Percentiles rank a stretch among this genome's conserved stretches.
Conservation (phyloP, 768 basidiomycete species). For the Tylopilus intermedius region DNA sequence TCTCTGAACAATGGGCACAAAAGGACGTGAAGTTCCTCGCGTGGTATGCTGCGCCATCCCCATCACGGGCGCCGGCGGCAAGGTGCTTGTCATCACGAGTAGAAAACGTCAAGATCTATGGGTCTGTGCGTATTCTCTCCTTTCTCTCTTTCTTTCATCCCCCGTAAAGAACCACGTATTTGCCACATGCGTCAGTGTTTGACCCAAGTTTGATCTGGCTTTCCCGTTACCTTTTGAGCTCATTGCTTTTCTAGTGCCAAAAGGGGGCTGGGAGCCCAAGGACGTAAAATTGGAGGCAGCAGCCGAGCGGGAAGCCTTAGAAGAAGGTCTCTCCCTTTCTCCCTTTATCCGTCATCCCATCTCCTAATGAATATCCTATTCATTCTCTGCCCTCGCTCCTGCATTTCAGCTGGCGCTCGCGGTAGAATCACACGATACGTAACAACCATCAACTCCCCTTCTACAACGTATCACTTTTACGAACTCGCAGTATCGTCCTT, state of each 20-base stretch:
- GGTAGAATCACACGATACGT: slow-evolving; percentile 84
- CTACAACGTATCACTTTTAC: slow-evolving; percentile 85
- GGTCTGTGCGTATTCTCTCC: slow-evolving; percentile 70
- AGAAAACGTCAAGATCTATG: slow-evolving; percentile 75
- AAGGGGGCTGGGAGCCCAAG: slow-evolving; percentile 84
- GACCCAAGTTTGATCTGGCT: background rate
- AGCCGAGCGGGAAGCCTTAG: slow-evolving; percentile 86
- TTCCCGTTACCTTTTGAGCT: slow-evolving; percentile 1
- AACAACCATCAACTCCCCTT: slow-evolving; percentile 71
- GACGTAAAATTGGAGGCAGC: slow-evolving; percentile 82
- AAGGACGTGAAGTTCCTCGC: slow-evolving; percentile 76
- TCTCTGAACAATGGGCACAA: slow-evolving; percentile 43
- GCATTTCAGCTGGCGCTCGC: slow-evolving; percentile 70
- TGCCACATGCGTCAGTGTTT: slow-evolving; percentile 1
- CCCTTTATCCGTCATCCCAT: slow-evolving; percentile 67
- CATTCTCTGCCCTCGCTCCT: slow-evolving; percentile 23
- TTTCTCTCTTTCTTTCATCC: slow-evolving; percentile 5
- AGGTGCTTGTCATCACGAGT: slow-evolving; percentile 80
- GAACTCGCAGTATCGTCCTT: slow-evolving; percentile 77
- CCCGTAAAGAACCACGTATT: background rate
- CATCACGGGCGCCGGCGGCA: slow-evolving; percentile 65
- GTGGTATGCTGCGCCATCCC: slow-evolving; percentile 91
- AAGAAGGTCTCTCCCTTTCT: slow-evolving; percentile 93
- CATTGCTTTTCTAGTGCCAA: slow-evolving; percentile 58
- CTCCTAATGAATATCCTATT: slow-evolving; percentile 58